Percentiles rank a stretch among this genome's conserved stretches.
Evolutionary conservation across 345 rosid species (phyloP).

Genomic region (Psidium guajava): DNA sequence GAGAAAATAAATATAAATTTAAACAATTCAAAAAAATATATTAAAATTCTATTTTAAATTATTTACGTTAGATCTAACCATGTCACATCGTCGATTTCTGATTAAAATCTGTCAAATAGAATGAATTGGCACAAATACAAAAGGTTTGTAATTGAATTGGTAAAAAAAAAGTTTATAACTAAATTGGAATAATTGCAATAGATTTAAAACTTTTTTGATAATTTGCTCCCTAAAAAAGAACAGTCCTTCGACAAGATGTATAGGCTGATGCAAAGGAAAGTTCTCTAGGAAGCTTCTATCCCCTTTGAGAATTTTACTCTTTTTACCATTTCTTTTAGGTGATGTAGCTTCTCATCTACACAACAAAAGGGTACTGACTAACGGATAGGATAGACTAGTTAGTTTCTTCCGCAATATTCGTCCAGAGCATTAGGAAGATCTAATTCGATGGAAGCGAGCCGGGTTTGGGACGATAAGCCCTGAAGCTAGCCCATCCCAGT

Average conservation of each 20-base stretch:
- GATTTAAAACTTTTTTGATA: too few species aligned
- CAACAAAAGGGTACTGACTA: not conserved
- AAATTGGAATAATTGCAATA: too few species aligned
- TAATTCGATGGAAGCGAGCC: not conserved
- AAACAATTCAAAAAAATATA: too few species aligned
- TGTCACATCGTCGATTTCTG: too few species aligned
- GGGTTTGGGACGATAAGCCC: not conserved
- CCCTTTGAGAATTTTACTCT: not conserved
- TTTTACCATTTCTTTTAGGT: not conserved
- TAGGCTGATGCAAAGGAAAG: not conserved
- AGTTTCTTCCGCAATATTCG: not conserved
- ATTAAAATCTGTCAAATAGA: too few species aligned
- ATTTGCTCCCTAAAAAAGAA: not conserved
- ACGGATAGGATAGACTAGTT: not conserved
- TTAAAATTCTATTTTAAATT: too few species aligned
- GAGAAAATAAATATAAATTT: too few species aligned
- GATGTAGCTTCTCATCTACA: not conserved
- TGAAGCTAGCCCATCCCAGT: not conserved
- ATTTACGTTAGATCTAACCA: too few species aligned
- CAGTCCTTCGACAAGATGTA: not conserved
- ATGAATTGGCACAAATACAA: too few species aligned
- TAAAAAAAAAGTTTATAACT: too few species aligned
- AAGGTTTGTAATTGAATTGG: too few species aligned
- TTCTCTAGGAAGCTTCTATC: not conserved
- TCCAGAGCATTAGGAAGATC: not conserved